These are phyloP conservation scores for Arxiozyma bovina DNA, from an alignment of 1,139 yeast genomes.

Conservation along the genomic window DNA sequence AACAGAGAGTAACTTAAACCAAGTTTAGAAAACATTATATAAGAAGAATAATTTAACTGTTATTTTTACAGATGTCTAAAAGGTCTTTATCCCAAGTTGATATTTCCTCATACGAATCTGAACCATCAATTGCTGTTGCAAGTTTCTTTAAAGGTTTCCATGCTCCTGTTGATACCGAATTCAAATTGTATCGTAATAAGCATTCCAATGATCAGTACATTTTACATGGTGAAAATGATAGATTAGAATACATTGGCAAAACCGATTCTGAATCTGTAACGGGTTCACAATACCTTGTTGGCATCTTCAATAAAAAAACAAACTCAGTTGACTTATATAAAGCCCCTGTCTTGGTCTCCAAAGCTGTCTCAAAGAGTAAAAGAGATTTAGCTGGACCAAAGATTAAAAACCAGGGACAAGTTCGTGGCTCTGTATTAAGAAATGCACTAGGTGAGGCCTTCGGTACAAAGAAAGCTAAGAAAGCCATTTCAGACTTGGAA, in stretches of 20 bases:
- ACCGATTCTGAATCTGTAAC: slow-evolving; percentile 30
- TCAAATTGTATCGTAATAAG: slow-evolving; percentile 56
- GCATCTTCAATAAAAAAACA: slow-evolving; percentile 56
- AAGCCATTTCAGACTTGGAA: slow-evolving; percentile 73
- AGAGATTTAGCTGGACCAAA: slow-evolving; percentile 51
- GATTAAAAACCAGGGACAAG: slow-evolving; percentile 45
- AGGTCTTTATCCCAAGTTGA: slow-evolving; percentile 17
- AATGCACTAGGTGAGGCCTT: slow-evolving; percentile 88
- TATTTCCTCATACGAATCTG: slow-evolving; percentile 21
- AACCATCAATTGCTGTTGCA: slow-evolving; percentile 34
- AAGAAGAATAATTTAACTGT: not conserved
- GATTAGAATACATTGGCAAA: slow-evolving; percentile 64
- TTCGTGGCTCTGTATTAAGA: slow-evolving; percentile 51
- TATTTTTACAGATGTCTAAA: slow-evolving; percentile 10
- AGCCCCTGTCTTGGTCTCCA: slow-evolving; percentile 48
- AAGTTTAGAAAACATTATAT: not conserved
- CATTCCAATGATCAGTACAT: slow-evolving; percentile 35
- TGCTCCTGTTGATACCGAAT: slow-evolving; percentile 49
- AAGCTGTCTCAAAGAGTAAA: slow-evolving; percentile 47
- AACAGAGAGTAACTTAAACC: not conserved
- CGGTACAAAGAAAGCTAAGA: slow-evolving; percentile 94
- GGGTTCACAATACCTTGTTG: slow-evolving; percentile 50
- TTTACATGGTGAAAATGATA: slow-evolving; percentile 70
- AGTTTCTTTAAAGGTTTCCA: slow-evolving; percentile 67
- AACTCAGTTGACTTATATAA: slow-evolving; percentile 53